A percentile compares a stretch with the other conserved stretches of the same genome.
Conservation (phyloP, 805 yeast genomes). For the Cyberlindnera bimundalis region DNA sequence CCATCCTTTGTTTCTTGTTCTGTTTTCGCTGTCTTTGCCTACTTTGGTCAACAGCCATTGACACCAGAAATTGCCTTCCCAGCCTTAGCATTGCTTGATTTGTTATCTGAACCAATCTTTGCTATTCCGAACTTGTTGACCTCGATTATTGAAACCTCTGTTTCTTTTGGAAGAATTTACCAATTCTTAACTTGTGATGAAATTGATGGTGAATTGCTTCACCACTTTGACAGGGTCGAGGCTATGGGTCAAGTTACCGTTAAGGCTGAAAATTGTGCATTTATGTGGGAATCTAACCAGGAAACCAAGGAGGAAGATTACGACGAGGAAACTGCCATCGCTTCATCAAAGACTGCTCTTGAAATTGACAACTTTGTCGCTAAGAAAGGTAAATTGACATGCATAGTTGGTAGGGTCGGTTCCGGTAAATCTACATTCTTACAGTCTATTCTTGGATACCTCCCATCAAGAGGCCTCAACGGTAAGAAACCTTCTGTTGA, state of each 20-base stretch:
- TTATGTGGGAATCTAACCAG: slow-evolving; percentile 44
- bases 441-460: slow-evolving; percentile 41
- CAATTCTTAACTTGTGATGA: slow-evolving; percentile 47
- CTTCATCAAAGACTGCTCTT: slow-evolving; percentile 48
- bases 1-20: slow-evolving; percentile 64
- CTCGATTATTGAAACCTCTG: slow-evolving; percentile 53
- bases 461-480: slow-evolving; percentile 37
- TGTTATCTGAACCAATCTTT: slow-evolving; percentile 56
- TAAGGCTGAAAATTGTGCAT: slow-evolving; percentile 45
- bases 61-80: slow-evolving; percentile 71
- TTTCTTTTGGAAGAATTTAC: slow-evolving; percentile 52
- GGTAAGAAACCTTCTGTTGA: slow-evolving; percentile 28
- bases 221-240: slow-evolving; percentile 24
- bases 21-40: slow-evolving; percentile 53
- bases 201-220: slow-evolving; percentile 37
- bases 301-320: slow-evolving; percentile 20
- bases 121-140: slow-evolving; percentile 57
- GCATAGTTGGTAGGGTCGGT: slow-evolving; percentile 67
- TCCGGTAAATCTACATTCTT: slow-evolving; percentile 56
- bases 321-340: slow-evolving; percentile 42
- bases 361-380: slow-evolving; percentile 45
- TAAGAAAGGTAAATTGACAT: slow-evolving; percentile 49
- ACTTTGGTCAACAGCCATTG: slow-evolving; percentile 44
- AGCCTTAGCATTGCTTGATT: slow-evolving; percentile 55
- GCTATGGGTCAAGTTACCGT: slow-evolving; percentile 31